Evolutionary conservation across 164 flowering plant species (phyloP), one percentile per base, ranked within the genome.

Genomic region (Protea cynaroides): DNA sequence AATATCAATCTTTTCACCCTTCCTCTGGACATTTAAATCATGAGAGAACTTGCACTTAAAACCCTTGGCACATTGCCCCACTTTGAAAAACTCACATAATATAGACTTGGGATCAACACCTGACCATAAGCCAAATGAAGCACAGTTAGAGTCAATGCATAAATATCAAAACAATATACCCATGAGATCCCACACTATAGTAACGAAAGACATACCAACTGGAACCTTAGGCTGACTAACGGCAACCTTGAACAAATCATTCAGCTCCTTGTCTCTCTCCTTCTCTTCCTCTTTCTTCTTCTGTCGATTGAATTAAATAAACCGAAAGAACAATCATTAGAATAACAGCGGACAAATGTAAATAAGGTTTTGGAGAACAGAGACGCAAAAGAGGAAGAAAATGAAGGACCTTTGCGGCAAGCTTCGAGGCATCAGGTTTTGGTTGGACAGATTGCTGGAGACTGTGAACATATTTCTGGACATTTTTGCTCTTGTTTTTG

Each of bases 31-130:
- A 78, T 86, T 89, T 82, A 94, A 74, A 78, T 94, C 97, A 71
- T 92, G 99, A 0, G 99, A 94, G 75, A 94, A 94, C 78, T 94
- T 94, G 86, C 99, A 94, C 70, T 91, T 94, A 65, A 92, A 94
- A 24, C 99, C 99, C 75, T 92, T 94, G 0, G 83, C 66, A 71
- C 99, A 94, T 76, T 94, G 99, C 65, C 99, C 97, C 29, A 63
- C 97, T 74, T 94, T 94, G 70, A 66, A 94, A 71, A 88, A 88
- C 69, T 92, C 99, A 51, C 99, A 94, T 10, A 94, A 49, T 65
- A 94, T 88, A 17, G 99, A 91, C 83, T 94, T 94, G 55, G 97
- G 99, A 88, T 94, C 99, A 74, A 91, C 97, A 76, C 99, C 97
- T 89, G 84, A 47, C 15, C 71, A 71, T 17, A 47, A 64, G 3